phyloP scores from a whole-genome alignment of 495 filamentous ascomycete species.

The Hypoxylon rickii region DNA sequence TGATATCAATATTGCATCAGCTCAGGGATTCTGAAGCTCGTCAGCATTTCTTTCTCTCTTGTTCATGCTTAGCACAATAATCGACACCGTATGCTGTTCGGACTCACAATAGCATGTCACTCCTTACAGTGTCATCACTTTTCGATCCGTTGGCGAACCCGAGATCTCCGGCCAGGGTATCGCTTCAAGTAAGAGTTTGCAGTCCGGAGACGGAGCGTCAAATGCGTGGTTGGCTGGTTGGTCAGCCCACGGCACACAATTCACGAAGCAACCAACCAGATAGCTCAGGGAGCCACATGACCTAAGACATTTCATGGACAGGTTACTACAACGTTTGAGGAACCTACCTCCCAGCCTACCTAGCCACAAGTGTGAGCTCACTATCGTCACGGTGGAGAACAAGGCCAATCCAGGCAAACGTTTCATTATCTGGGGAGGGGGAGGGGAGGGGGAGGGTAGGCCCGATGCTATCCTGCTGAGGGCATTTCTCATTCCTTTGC shows the following conservation, averaged over 20 bases:
- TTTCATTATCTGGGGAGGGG: slow-evolving; percentile 39
- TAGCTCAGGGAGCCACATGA: slow-evolving; percentile 35
- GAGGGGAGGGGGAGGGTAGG: too few species aligned
- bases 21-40: slow-evolving; percentile 16
- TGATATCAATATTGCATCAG: slow-evolving; percentile 38
- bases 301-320: slow-evolving; percentile 32
- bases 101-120: too few species aligned
- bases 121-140: slow-evolving; percentile 6
- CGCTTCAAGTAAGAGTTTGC: slow-evolving; percentile 17
- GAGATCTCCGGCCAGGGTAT: slow-evolving; percentile 37
- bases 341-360: slow-evolving; percentile 23
- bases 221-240: slow-evolving; percentile 24
- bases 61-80: too few species aligned
- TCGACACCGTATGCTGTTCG: too few species aligned
- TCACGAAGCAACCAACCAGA: slow-evolving; percentile 38
- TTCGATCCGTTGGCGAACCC: slow-evolving; percentile 35
- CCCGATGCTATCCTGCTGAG: slow-evolving; percentile 28
- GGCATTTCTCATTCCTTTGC: slow-evolving; percentile 23
- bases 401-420: slow-evolving; percentile 35
- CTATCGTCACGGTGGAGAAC: slow-evolving; percentile 33
- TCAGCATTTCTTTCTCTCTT: slow-evolving; percentile 5
- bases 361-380: slow-evolving; percentile 25
- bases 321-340: slow-evolving; percentile 41
- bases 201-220: slow-evolving; percentile 8
- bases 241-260: slow-evolving; percentile 18